Evolutionary conservation across 441 rosid species (phyloP).

Genomic region (Pelargonium cotyledonis): DNA sequence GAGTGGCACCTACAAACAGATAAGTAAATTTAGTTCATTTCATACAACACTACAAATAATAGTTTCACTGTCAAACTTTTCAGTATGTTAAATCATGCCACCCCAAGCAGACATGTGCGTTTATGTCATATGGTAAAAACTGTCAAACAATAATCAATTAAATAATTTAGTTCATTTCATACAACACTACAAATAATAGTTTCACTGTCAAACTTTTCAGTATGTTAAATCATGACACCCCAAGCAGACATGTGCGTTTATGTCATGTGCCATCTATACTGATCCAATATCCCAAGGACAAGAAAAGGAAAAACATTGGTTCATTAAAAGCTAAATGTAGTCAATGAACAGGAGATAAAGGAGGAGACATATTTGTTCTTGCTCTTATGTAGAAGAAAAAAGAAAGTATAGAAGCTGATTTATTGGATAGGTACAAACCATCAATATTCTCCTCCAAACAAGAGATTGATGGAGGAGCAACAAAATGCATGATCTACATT

Average conservation of each 20-base stretch:
- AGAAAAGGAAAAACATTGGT: background rate
- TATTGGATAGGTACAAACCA: background rate
- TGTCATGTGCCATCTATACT: background rate
- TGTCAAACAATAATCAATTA: too few relatives aligned
- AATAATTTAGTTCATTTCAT: slow-evolving; percentile 3
- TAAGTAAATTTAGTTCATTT: background rate
- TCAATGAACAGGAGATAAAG: too few relatives aligned
- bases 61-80: too few relatives aligned
- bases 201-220: too few relatives aligned
- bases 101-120: too few relatives aligned
- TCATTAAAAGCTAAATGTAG: background rate
- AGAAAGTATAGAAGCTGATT: too few relatives aligned
- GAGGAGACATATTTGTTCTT: too few relatives aligned
- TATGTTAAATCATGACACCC: too few relatives aligned
- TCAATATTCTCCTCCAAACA: background rate
- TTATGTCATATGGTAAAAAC: too few relatives aligned
- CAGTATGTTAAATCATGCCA: too few relatives aligned
- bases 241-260: too few relatives aligned
- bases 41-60: background rate
- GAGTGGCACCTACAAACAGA: slow-evolving; percentile 61
- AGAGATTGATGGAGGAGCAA: background rate
- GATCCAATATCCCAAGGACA: background rate
- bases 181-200: background rate
- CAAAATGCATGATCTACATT: background rate
- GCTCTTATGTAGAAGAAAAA: too few relatives aligned